A percentile compares a stretch with the other conserved stretches of the same genome.
Evolutionary conservation across 805 yeast species (phyloP).

Genomic region (Torulaspora maleeae): DNA sequence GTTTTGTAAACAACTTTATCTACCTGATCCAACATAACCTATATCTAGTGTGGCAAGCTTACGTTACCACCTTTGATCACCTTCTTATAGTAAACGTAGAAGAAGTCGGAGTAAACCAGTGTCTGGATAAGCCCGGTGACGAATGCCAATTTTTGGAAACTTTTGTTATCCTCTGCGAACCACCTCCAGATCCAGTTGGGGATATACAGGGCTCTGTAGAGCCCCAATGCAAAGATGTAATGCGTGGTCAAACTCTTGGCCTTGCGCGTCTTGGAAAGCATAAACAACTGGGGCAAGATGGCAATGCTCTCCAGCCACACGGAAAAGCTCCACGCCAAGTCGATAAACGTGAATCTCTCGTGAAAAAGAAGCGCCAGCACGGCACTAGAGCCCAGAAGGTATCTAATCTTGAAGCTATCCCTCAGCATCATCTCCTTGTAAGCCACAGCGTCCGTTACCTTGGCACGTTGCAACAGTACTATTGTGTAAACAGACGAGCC

Average conservation of each 20-base stretch:
- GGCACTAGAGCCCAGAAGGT: constrained; percentile 59
- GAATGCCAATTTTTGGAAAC: constrained; percentile 63
- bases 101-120: constrained; percentile 86
- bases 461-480: constrained; percentile 52
- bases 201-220: constrained; percentile 82
- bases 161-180: constrained; percentile 46
- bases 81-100: constrained; percentile 78
- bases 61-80: constrained; percentile 77
- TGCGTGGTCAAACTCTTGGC: constrained; percentile 85
- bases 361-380: constrained; percentile 61
- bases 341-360: constrained; percentile 55
- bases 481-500: constrained; percentile 70
- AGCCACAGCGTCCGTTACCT: constrained; percentile 47
- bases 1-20: constrained; percentile 1
- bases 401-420: constrained; percentile 71
- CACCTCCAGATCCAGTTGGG: constrained; percentile 95
- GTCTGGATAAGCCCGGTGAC: constrained; percentile 84
- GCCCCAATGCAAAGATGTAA: constrained; percentile 89
- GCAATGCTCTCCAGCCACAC: constrained; percentile 92
- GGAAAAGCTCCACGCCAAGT: constrained; percentile 80
- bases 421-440: constrained; percentile 52
- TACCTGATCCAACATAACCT: background rate
- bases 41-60: constrained; percentile 51
- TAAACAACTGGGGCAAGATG: constrained; percentile 85
- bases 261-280: constrained; percentile 84